Evolutionary conservation across 164 flowering plant genomes (phyloP).

Genomic region (grape (Vitis vinifera)): DNA sequence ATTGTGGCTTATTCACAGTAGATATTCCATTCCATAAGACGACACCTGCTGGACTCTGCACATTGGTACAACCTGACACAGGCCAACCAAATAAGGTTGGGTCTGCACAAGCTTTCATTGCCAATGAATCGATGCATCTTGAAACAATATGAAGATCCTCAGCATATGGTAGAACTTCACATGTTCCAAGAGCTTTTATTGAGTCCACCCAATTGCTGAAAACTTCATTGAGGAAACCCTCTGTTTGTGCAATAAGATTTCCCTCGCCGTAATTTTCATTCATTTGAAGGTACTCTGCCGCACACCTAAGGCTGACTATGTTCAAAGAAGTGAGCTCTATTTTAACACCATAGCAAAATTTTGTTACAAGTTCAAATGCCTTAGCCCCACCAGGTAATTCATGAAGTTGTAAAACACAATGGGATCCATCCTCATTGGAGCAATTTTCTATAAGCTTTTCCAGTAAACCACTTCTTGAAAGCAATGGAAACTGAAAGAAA

Average conservation of each 20-base stretch:
- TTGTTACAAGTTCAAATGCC: conserved; percentile 46
- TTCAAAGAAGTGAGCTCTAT: conserved; percentile 45
- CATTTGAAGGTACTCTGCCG: conserved; percentile 56
- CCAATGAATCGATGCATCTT: conserved; percentile 53
- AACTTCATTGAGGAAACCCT: conserved; percentile 43
- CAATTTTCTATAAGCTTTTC: conserved; percentile 40
- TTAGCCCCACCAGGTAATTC: conserved; percentile 60
- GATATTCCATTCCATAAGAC: conserved; percentile 52
- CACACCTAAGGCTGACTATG: conserved; percentile 51
- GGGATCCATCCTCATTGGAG: conserved; percentile 22
- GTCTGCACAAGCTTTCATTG: conserved; percentile 52
- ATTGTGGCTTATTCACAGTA: conserved; percentile 23
- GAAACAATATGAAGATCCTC: conserved; percentile 50
- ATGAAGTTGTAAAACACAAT: conserved; percentile 31
- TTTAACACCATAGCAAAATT: conserved; percentile 57
- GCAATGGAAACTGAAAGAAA: conserved; percentile 51
- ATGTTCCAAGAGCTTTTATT: conserved; percentile 51
- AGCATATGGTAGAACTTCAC: conserved; percentile 45
- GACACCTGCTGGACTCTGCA: conserved; percentile 7
- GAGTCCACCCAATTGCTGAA: conserved; percentile 51
- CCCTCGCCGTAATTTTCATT: conserved; percentile 50
- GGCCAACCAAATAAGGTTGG: conserved; percentile 41
- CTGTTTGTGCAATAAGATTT: conserved; percentile 47
- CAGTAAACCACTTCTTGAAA: conserved; percentile 53
- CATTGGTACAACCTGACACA: conserved; percentile 8